Conservation (phyloP, 2,329 filamentous ascomycete species). For the Sarocladium strictum region DNA sequence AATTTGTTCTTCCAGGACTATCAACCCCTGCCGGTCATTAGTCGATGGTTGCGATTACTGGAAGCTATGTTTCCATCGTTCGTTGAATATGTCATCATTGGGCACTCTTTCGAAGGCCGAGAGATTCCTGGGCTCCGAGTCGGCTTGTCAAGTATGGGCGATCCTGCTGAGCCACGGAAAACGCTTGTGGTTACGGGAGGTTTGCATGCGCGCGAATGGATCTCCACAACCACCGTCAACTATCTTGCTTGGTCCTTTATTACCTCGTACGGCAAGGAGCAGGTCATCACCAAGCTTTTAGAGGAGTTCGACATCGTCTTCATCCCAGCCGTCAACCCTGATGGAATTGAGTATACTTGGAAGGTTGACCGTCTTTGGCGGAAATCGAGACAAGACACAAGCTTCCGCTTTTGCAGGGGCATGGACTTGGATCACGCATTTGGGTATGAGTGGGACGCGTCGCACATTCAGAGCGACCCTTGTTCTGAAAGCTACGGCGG, state of each 20-base stretch:
- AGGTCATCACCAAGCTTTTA: constrained; percentile 68
- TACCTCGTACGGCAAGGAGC: constrained; percentile 70
- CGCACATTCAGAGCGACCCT: constrained; percentile 62
- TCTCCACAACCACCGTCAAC: constrained; percentile 83
- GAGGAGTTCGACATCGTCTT: constrained; percentile 83
- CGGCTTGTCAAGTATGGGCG: constrained; percentile 37
- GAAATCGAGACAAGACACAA: constrained; percentile 84
- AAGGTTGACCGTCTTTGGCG: constrained; percentile 87
- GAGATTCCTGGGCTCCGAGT: constrained; percentile 79
- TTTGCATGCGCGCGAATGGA: constrained; percentile 94
- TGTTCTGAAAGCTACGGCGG: constrained; percentile 91
- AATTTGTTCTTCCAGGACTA: constrained; percentile 91
- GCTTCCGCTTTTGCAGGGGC: constrained; percentile 75
- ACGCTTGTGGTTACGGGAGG: constrained; percentile 80
- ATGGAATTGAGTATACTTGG: constrained; percentile 94
- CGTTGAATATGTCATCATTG: constrained; percentile 67
- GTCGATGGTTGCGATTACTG: constrained; percentile 87
- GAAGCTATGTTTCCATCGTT: constrained; percentile 84
- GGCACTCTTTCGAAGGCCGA: constrained; percentile 81
- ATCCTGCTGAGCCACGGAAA: constrained; percentile 49
- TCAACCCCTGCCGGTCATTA: constrained; percentile 74
- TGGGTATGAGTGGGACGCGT: constrained; percentile 75
- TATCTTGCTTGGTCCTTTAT: constrained; percentile 88
- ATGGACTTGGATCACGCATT: constrained; percentile 87
- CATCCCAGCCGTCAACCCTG: constrained; percentile 83